phyloP scores from a whole-genome alignment of 192 early-diverging fungal species.

The Backusella liffmaniae region DNA sequence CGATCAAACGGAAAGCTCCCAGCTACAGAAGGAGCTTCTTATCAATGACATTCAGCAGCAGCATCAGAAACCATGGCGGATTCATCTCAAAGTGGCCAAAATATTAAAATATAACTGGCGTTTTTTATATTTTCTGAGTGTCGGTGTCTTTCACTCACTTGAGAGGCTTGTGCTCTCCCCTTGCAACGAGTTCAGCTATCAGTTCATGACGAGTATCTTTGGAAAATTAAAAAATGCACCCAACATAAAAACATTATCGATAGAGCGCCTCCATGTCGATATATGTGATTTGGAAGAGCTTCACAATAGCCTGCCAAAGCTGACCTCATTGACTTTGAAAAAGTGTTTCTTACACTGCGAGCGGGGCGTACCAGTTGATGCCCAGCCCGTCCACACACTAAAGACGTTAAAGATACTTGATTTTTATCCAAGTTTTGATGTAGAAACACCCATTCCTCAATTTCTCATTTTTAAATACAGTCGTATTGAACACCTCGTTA shows the following conservation, averaged over 20 bases:
- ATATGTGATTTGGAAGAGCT: background rate
- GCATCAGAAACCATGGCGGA: background rate
- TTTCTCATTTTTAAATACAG: background rate
- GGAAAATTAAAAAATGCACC: background rate
- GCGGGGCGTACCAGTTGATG: background rate
- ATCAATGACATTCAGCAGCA: background rate
- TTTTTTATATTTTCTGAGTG: background rate
- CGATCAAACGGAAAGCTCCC: background rate
- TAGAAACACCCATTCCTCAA: background rate
- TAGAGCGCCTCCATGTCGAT: background rate
- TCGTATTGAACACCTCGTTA: background rate
- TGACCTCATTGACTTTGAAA: background rate
- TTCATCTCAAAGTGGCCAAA: background rate
- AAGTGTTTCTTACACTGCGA: conserved; percentile 2
- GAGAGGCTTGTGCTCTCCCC: background rate
- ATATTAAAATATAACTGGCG: conserved; percentile 2
- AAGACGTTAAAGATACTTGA: background rate
- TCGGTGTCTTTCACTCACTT: background rate
- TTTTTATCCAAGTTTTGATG: background rate
- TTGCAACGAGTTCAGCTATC: background rate
- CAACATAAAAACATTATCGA: background rate
- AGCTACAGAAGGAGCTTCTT: background rate
- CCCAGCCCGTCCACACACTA: background rate
- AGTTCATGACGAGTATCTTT: background rate
- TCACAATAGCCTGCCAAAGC: background rate